phyloP scores from a whole-genome alignment of 1,284 basidiomycete species.

The Filobasidium uniguttulatum region DNA sequence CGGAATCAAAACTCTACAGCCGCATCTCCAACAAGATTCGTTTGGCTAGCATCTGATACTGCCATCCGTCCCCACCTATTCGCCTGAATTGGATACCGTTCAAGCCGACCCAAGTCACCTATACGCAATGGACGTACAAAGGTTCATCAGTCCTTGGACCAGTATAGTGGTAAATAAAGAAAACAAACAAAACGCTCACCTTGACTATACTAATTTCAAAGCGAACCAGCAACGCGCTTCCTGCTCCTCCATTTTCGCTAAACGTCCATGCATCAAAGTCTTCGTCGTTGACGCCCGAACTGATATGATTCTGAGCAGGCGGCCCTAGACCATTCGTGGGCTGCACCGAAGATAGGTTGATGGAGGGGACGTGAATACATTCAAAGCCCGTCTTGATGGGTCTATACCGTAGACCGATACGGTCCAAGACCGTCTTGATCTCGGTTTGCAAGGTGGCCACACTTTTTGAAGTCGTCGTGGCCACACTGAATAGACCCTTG shows the following conservation, averaged over 20 bases:
- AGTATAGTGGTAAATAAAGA: background rate
- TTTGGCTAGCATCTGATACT: conserved; percentile 93
- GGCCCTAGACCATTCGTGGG: background rate
- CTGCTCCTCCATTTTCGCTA: conserved; percentile 40
- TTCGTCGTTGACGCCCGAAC: conserved; percentile 44
- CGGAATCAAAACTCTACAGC: conserved; percentile 45
- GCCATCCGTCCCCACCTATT: conserved; percentile 86
- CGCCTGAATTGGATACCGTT: conserved; percentile 94
- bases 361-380: conserved; percentile 86
- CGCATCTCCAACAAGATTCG: conserved; percentile 85
- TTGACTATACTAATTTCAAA: conserved; percentile 93
- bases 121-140: too few relatives aligned
- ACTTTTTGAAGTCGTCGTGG: conserved; percentile 85
- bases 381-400: conserved; percentile 87
- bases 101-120: conserved; percentile 86
- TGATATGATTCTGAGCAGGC: background rate
- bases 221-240: conserved; percentile 62
- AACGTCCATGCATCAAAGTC: conserved; percentile 54
- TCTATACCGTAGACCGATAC: conserved; percentile 86
- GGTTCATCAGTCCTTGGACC: too few relatives aligned
- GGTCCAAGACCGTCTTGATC: conserved; percentile 71
- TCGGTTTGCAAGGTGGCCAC: conserved; percentile 68
- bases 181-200: conserved; percentile 43
- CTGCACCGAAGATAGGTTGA: conserved; percentile 64
- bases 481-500: conserved; percentile 82